phyloP scores from a whole-genome alignment of 164 flowering plant genomes.

The Echeveria elegans region DNA sequence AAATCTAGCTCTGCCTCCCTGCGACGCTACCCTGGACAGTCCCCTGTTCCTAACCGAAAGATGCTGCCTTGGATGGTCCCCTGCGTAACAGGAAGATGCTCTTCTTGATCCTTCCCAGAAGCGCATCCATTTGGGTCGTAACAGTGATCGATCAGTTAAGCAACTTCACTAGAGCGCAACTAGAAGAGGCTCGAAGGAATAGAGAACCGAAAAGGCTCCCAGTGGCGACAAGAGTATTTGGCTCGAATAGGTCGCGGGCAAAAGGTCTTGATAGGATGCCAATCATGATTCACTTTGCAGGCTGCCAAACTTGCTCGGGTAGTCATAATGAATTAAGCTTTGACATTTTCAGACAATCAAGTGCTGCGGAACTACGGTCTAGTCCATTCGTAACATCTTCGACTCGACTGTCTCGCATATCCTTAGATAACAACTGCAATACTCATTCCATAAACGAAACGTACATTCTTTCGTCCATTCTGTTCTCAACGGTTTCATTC shows the following conservation, averaged over 20 bases:
- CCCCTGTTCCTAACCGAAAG: no score
- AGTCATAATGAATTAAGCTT: conserved; percentile 55
- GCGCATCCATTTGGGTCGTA: no score
- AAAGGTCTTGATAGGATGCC: conserved; percentile 55
- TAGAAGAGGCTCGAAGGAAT: conserved; percentile 21
- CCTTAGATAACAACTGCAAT: no score
- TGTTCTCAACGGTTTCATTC: no score
- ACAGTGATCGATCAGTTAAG: conserved; percentile 36
- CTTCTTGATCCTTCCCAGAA: no score
- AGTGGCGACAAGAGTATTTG: conserved; percentile 52
- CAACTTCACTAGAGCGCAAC: conserved; percentile 32
- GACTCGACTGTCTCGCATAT: conserved; percentile 35
- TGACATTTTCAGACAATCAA: conserved; percentile 86
- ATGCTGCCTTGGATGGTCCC: no score
- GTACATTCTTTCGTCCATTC: no score
- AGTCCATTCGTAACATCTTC: conserved; percentile 29
- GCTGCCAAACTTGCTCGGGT: conserved; percentile 95
- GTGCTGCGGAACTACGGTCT: conserved; percentile 67
- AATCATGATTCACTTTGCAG: conserved; percentile 90
- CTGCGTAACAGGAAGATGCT: no score
- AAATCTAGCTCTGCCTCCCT: no score
- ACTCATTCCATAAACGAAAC: no score
- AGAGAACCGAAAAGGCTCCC: conserved; percentile 46
- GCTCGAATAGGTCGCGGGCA: conserved; percentile 10
- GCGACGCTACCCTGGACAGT: no score